Evolutionary conservation across 2,329 filamentous ascomycete genomes (phyloP), one percentile per base, ranked within the genome.

Genomic region (Escovopsis sp.): DNA sequence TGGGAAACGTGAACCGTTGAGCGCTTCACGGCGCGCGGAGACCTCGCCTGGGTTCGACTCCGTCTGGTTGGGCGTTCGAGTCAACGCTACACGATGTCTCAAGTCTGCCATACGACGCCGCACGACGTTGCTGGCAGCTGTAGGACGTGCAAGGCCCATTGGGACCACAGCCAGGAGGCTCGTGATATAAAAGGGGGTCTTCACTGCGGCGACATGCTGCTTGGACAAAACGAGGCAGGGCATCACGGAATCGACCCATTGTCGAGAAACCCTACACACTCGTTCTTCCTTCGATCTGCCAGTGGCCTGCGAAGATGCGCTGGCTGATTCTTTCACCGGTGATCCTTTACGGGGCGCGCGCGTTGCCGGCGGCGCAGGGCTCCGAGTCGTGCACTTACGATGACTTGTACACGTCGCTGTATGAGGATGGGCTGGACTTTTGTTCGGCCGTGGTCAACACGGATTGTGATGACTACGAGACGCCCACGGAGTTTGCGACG

Each of bases 381-480:
- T 34, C 31, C 1, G 32, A 7, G 16, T 39, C 50, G 1, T 61
- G 58, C 41, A 48, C 49, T 1, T 49, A 43, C 3, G 57, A 61
- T 39, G 45, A 47, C 4, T 50, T 61, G 9, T 61, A 57, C 40
- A 54, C 52, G 1, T 58, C 57, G 1, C 50, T 61, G 7, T 35
- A 47, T 6, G 41, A 43, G 20, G 44, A 54, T n/a, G 56, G 53
- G 1, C 41, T 44, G 24, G 40, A 47, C 0, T 61, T 58, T 29
- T 61, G 58, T 41, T 55, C 52, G 1, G 51, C 47, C 45, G 41
- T 61, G 15, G 35, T 61, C 6, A 51, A 53, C 20, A 40, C 39
- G 10, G 43, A 43, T 12, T 50, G 49, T 30, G 43, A 46, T 4
- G 36, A 40, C 15, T 39, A 44, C n/a, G 37, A 39, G 8, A 59